Evolutionary conservation across 2,329 filamentous ascomycete genomes (phyloP).

Genomic region (Stachybotrys echinatus): DNA sequence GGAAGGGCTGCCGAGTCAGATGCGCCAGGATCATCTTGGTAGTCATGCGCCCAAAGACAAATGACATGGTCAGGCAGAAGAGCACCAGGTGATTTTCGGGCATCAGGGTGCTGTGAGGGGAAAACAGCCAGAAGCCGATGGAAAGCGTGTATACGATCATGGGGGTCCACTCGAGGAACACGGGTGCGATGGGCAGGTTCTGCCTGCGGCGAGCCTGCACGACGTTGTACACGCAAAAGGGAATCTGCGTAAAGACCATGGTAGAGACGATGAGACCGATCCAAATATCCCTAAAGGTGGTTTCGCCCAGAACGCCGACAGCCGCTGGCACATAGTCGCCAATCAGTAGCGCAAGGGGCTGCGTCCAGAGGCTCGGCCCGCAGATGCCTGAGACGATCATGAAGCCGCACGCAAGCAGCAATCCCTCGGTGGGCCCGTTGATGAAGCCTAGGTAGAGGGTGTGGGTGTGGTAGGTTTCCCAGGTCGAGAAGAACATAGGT

Average conservation of each 20-base stretch:
- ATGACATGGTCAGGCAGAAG: constrained; percentile 90
- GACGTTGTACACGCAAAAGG: constrained; percentile 86
- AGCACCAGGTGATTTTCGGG: constrained; percentile 82
- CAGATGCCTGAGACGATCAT: constrained; percentile 86
- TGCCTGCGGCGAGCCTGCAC: constrained; percentile 66
- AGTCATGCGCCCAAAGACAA: constrained; percentile 96
- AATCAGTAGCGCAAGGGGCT: constrained; percentile 65
- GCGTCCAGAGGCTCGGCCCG: constrained; percentile 82
- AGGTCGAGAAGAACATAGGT: constrained; percentile 99
- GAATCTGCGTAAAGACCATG: constrained; percentile 70
- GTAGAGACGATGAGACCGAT: constrained; percentile 63
- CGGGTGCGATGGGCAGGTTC: constrained; percentile 68
- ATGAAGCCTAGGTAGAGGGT: constrained; percentile 93
- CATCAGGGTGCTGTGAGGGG: constrained; percentile 78
- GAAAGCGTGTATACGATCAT: constrained; percentile 75
- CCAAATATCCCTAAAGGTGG: constrained; percentile 85
- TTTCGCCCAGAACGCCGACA: constrained; percentile 58
- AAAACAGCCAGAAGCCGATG: constrained; percentile 81
- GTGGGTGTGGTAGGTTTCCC: constrained; percentile 99
- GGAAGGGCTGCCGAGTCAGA: constrained; percentile 87
- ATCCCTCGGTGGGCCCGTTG: constrained; percentile 94
- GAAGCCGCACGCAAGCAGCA: constrained; percentile 79
- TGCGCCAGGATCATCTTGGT: constrained; percentile 99
- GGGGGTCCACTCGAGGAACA: constrained; percentile 92
- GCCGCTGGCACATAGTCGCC: constrained; percentile 47